These are phyloP conservation scores for Lentinula sp. DNA, from an alignment of 768 basidiomycete genomes.

Conservation along the genomic window DNA sequence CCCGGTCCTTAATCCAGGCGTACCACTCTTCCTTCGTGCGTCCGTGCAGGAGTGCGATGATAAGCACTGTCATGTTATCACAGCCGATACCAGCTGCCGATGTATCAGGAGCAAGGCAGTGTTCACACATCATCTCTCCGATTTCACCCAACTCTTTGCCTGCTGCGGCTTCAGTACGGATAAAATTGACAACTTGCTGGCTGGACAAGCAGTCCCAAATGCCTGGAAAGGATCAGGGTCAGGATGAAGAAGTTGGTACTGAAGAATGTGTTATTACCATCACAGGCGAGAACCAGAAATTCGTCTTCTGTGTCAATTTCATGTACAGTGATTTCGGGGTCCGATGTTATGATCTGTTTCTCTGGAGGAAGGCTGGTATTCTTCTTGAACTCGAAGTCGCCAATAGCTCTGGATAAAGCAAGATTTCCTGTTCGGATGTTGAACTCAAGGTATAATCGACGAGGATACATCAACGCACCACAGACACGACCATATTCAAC, in stretches of 20 bases:
- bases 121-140: slow-evolving; percentile 84
- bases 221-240: slow-evolving; percentile 41
- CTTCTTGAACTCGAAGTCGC: slow-evolving; percentile 99
- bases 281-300: slow-evolving; percentile 94
- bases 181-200: slow-evolving; percentile 87
- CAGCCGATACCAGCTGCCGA: slow-evolving; percentile 92
- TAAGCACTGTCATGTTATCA: slow-evolving; percentile 97
- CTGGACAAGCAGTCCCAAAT: slow-evolving; percentile 98
- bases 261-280: slow-evolving; percentile 51
- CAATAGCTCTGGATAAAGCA: slow-evolving; percentile 89
- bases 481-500: slow-evolving; percentile 97
- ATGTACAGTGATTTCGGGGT: slow-evolving; percentile 88
- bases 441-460: not conserved
- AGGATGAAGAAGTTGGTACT: not conserved
- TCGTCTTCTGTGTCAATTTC: slow-evolving; percentile 86
- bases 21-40: slow-evolving; percentile 92
- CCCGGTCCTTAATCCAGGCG: slow-evolving; percentile 79
- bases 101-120: slow-evolving; percentile 91
- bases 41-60: slow-evolving; percentile 83
- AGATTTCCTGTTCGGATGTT: slow-evolving; percentile 66
- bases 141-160: slow-evolving; percentile 79
- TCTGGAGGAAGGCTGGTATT: slow-evolving; percentile 77
- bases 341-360: slow-evolving; percentile 88
- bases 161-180: slow-evolving; percentile 75
- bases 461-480: slow-evolving; percentile 40